Conservation (phyloP, 2,329 filamentous ascomycete species). For the Neospermospora avenae region DNA sequence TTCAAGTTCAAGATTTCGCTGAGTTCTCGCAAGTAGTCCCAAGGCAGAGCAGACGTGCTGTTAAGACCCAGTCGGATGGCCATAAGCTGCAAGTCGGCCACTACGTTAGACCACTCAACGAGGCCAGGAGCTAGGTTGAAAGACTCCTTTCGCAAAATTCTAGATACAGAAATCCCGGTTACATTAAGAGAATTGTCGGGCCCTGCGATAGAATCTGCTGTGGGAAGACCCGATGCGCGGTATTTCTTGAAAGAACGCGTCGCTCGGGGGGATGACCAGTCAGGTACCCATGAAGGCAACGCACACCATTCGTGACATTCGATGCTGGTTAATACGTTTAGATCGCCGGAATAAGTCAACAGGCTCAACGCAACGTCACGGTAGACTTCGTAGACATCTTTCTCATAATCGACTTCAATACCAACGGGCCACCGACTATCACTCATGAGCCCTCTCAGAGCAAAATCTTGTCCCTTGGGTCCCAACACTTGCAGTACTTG, state of each 20-base stretch:
- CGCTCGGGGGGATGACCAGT: background rate
- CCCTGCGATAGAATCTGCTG: background rate
- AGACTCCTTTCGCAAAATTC: background rate
- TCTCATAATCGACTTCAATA: slow-evolving; percentile 8
- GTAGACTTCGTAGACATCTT: slow-evolving; percentile 7
- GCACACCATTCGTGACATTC: background rate
- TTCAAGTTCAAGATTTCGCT: background rate
- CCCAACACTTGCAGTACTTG: slow-evolving; percentile 2
- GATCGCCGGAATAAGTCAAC: background rate
- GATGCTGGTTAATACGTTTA: background rate
- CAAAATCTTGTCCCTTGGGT: slow-evolving; percentile 12
- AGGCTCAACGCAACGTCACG: background rate
- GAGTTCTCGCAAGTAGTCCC: background rate
- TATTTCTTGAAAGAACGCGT: background rate
- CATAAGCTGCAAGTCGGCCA: background rate
- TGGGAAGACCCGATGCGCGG: background rate
- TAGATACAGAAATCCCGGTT: background rate
- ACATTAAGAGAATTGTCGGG: background rate
- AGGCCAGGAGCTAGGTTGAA: background rate
- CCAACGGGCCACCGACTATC: background rate
- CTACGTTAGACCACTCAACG: background rate
- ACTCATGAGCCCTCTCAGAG: background rate
- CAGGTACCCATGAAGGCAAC: slow-evolving; percentile 10
- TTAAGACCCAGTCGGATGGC: background rate
- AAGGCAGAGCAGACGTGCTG: background rate